Conservation (phyloP, 305 asterid genomes). For the Euphrasia arctica region DNA sequence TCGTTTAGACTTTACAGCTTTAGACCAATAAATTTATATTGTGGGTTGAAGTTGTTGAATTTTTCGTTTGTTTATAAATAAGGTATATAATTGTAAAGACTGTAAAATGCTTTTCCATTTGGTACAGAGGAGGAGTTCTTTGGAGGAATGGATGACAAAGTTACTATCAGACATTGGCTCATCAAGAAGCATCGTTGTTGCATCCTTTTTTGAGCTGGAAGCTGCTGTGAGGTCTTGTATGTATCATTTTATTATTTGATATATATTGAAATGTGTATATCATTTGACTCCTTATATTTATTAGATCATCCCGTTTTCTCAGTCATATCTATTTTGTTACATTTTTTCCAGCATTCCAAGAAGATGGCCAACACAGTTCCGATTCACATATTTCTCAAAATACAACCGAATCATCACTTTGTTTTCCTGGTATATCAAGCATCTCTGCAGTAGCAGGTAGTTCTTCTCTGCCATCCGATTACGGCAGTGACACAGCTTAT, state of each 20-base stretch:
- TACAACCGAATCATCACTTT: constrained; percentile 42
- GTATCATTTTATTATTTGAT: constrained; percentile 32
- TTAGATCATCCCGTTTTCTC: too few species aligned
- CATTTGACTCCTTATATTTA: too few species aligned
- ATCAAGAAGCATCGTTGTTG: constrained; percentile 78
- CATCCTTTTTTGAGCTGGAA: constrained; percentile 96
- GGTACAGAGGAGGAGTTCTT: too few species aligned
- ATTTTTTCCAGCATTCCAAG: constrained; percentile 75
- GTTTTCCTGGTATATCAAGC: constrained; percentile 49
- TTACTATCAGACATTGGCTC: too few species aligned
- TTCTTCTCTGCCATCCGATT: constrained; percentile 71
- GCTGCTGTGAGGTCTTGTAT: constrained; percentile 95
- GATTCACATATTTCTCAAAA: constrained; percentile 43
- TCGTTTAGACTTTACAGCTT: constrained; percentile 23
- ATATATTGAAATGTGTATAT: neutral
- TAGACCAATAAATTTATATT: too few species aligned
- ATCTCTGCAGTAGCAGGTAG: constrained; percentile 47
- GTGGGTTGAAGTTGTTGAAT: neutral
- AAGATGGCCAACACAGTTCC: constrained; percentile 47
- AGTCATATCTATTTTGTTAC: neutral
- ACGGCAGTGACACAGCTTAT: constrained; percentile 88
- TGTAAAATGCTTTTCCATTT: too few species aligned
- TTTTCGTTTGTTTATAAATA: too few species aligned
- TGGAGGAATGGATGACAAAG: too few species aligned
- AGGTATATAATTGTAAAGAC: constrained; percentile 21